phyloP scores from a whole-genome alignment of 1,139 yeast genomes.

The Komagataea norvegica region DNA sequence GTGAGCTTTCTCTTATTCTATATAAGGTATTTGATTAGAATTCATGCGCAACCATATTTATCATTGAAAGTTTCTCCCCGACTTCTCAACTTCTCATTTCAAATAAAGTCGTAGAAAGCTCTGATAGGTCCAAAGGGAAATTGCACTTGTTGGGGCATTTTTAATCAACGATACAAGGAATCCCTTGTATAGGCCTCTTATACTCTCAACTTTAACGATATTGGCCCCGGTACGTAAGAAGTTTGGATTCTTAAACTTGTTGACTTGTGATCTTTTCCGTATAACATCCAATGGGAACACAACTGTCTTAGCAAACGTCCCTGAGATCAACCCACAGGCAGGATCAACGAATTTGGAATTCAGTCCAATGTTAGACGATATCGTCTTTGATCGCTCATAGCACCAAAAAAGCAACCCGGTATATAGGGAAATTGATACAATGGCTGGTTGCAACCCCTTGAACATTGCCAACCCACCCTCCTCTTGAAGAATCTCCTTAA shows the following conservation, averaged over 20 bases:
- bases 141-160: conserved; percentile 79
- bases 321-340: conserved; percentile 72
- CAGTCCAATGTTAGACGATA: conserved; percentile 10
- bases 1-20: no score
- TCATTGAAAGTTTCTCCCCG: no score
- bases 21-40: no score
- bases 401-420: conserved; percentile 69
- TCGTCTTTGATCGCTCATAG: conserved; percentile 40
- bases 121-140: conserved; percentile 74
- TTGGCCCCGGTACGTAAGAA: conserved; percentile 30
- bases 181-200: conserved; percentile 70
- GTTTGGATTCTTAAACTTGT: conserved; percentile 34
- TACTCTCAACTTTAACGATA: conserved; percentile 53
- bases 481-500: conserved; percentile 36
- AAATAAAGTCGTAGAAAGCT: conserved; percentile 13
- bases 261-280: conserved; percentile 73
- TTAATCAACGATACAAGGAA: conserved; percentile 62
- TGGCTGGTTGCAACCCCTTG: conserved; percentile 59
- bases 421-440: conserved; percentile 57
- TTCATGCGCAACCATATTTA: no score
- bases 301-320: conserved; percentile 62
- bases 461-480: conserved; percentile 60
- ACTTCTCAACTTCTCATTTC: neutral
- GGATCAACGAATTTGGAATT: conserved; percentile 44
- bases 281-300: conserved; percentile 86